Base-by-base conservation (phyloP, 768 basidiomycete species). In the Agrocybe pediades region DNA sequence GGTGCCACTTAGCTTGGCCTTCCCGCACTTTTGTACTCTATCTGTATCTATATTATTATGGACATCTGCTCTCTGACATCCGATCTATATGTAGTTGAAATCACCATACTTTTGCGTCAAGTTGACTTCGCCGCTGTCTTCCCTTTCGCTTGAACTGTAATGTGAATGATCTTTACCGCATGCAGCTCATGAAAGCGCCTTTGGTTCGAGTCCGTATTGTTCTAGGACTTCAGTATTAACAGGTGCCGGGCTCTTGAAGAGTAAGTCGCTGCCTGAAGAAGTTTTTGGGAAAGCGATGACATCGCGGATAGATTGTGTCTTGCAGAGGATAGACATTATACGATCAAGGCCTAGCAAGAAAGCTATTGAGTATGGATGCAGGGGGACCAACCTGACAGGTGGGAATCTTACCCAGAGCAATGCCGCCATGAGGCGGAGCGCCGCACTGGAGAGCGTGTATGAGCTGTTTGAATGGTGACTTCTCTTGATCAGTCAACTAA, bases 231-330 rank as follows among this genome's bases (percentile, higher is more conserved):
- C 77, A 20, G 71, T 65, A 51, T 66, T 63, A 51, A 86, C 77
- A 16, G 80, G 62, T 11, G 90, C 85, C 36, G 95, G 95, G 70
- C 92, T 93, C 71, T 85, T 88, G 79, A 97, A 95, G 33, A 96
- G 83, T 40, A 86, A 82, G 71, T 98, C 95, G 20, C 85, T 81
- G 5, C 95, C 95, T 54, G 74, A 82, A 36, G 85, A 83, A 7
- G 90, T 88, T 76, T 98, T 98, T 8, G 95, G 95, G 75, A 98
- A 98, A 17, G 95, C 95, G 59, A 98, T 96, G 59, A 98, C 95
- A 63, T 97, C 94, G 56, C 93, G 82, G 61, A 98, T 98, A 33
- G 93, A 93, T 54, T 82, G 80, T 3, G 92, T 82, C 57, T 86
- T 84, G 75, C 92, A 95, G 2, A 98, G 80, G 58, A 95, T 94